Conservation (phyloP, 306 rosid genomes). For the Gastrolobium villosum region DNA sequence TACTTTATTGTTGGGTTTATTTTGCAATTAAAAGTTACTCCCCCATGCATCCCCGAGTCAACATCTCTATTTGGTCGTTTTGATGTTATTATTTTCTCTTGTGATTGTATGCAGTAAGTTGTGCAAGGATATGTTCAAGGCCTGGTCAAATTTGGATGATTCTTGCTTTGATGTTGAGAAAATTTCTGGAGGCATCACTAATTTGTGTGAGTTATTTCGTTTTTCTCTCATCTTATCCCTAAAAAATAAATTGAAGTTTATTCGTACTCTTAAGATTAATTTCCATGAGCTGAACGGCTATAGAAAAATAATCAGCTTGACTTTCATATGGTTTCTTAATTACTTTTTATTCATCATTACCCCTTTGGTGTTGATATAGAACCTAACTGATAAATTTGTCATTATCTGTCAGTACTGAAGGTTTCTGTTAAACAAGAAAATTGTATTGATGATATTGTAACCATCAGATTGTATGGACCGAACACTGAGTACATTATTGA, state of each 20-base stretch:
- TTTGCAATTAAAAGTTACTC: neutral
- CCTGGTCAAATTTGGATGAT: constrained; percentile 77
- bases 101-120: constrained; percentile 60
- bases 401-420: constrained; percentile 73
- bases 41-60: neutral
- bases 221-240: neutral
- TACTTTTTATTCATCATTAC: neutral
- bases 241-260: neutral
- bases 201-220: constrained; percentile 73
- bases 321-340: constrained; percentile 10
- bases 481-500: constrained; percentile 89
- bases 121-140: constrained; percentile 85
- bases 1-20: neutral
- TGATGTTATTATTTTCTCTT: neutral
- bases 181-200: constrained; percentile 95
- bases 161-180: constrained; percentile 77
- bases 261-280: neutral
- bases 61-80: neutral
- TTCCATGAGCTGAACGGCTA: neutral
- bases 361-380: neutral
- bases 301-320: neutral
- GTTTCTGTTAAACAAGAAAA: constrained; percentile 69
- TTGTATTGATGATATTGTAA: constrained; percentile 56
- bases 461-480: constrained; percentile 88
- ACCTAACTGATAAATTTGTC: constrained; percentile 36